Evolutionary conservation across 805 yeast genomes (phyloP).

Genomic region (Blastobotrys attinorum): DNA sequence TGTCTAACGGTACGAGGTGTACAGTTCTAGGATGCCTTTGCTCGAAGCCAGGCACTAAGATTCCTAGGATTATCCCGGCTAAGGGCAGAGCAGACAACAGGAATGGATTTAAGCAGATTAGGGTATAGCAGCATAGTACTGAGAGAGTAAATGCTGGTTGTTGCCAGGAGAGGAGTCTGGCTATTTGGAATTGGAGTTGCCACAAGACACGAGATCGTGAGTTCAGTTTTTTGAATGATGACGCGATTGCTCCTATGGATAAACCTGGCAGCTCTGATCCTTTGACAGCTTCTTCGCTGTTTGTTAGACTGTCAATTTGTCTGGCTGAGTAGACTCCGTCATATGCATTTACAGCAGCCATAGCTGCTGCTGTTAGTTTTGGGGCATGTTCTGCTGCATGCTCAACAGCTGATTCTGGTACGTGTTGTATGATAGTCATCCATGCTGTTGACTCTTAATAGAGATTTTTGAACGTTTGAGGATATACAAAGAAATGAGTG

Average conservation of each 20-base stretch:
- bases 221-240: conserved; percentile 52
- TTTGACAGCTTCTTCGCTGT: background rate
- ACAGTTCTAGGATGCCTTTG: conserved; percentile 48
- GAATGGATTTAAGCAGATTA: conserved; percentile 65
- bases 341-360: background rate
- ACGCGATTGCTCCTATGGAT: conserved; percentile 48
- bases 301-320: background rate
- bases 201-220: conserved; percentile 49
- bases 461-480: background rate
- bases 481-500: background rate
- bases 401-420: too few relatives aligned
- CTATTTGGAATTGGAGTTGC: conserved; percentile 50
- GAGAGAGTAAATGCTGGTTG: conserved; percentile 63
- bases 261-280: conserved; percentile 34
- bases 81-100: conserved; percentile 58
- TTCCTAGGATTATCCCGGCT: conserved; percentile 43
- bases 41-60: conserved; percentile 64
- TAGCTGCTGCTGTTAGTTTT: background rate
- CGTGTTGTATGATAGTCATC: too few relatives aligned
- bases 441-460: too few relatives aligned
- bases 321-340: background rate
- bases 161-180: conserved; percentile 65
- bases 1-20: background rate
- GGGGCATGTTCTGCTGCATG: background rate
- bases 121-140: conserved; percentile 50